Evolutionary conservation across 106 monocot genomes (phyloP).

Genomic region (Platanthera guangdongensis): DNA sequence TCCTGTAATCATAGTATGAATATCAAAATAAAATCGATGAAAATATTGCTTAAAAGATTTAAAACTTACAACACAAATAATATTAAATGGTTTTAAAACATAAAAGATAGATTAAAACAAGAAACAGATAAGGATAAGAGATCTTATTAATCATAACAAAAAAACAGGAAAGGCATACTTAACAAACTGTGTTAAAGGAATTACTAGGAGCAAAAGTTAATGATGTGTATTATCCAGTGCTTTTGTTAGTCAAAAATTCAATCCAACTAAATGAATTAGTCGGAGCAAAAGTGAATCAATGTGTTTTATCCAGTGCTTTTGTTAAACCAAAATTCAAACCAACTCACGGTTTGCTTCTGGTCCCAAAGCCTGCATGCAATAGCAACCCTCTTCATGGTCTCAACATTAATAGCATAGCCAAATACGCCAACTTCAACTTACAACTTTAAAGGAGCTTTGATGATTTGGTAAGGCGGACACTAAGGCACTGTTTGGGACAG

Average conservation of each 20-base stretch:
- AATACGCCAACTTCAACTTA: no score
- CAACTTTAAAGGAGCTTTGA: no score
- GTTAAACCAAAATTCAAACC: not conserved
- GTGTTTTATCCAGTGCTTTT: not conserved
- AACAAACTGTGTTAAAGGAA: not conserved
- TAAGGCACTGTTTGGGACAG: no score
- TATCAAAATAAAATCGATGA: constrained; percentile 26
- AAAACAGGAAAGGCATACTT: not conserved
- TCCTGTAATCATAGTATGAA: constrained; percentile 69
- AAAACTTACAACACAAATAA: not conserved
- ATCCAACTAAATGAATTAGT: not conserved
- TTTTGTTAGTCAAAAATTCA: no score
- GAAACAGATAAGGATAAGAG: not conserved
- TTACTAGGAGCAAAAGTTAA: no score
- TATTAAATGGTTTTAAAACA: not conserved
- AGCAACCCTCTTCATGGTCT: no score
- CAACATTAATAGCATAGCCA: no score
- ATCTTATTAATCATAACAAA: not conserved
- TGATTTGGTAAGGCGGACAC: no score
- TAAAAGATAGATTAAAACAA: not conserved
- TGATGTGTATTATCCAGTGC: no score
- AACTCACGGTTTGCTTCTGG: no score
- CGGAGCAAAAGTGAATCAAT: not conserved
- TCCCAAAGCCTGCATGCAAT: no score
- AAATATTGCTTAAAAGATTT: constrained; percentile 4